These are phyloP conservation scores for Nitzschia sp. DNA, from an alignment of 108 stramenopile species.

Conservation along the genomic window DNA sequence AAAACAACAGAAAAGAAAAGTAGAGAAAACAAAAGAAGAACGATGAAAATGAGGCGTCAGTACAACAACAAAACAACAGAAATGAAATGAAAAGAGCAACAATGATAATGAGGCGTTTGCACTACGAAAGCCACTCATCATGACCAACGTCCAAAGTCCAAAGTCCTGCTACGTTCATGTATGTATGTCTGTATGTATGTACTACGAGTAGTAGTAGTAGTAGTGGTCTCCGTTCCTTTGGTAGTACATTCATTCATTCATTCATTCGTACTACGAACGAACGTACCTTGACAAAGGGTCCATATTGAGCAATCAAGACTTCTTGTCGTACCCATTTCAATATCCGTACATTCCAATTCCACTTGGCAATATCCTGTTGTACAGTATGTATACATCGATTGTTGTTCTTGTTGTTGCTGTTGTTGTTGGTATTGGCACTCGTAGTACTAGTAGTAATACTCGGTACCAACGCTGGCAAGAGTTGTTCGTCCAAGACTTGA, in stretches of 20 bases:
- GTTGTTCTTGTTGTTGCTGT: slow-evolving; percentile 2
- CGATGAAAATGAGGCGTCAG: neutral
- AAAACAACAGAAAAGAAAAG: too few relatives aligned
- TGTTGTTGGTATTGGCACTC: neutral
- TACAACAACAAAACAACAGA: too few relatives aligned
- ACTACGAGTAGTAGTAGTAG: too few relatives aligned
- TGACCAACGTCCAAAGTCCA: too few relatives aligned
- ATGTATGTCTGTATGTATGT: too few relatives aligned
- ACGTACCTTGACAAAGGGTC: slow-evolving; percentile 37
- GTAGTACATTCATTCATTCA: neutral
- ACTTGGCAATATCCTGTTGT: slow-evolving; percentile 37
- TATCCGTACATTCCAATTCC: slow-evolving; percentile 52
- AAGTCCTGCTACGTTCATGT: too few relatives aligned
- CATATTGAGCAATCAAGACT: slow-evolving; percentile 69
- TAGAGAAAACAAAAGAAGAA: neutral
- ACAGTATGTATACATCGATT: neutral
- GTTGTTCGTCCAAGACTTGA: slow-evolving; percentile 44
- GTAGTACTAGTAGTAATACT: slow-evolving; percentile 41
- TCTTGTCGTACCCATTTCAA: slow-evolving; percentile 74
- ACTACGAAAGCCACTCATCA: too few relatives aligned
- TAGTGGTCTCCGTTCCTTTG: neutral
- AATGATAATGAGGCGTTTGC: too few relatives aligned
- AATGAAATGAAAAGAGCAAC: neutral
- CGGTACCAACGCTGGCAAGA: slow-evolving; percentile 68
- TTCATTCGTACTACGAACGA: too few relatives aligned